Evolutionary conservation across 257 asterid species (phyloP), one percentile per base, ranked within the genome.

Genomic region (Henckelia pumila): DNA sequence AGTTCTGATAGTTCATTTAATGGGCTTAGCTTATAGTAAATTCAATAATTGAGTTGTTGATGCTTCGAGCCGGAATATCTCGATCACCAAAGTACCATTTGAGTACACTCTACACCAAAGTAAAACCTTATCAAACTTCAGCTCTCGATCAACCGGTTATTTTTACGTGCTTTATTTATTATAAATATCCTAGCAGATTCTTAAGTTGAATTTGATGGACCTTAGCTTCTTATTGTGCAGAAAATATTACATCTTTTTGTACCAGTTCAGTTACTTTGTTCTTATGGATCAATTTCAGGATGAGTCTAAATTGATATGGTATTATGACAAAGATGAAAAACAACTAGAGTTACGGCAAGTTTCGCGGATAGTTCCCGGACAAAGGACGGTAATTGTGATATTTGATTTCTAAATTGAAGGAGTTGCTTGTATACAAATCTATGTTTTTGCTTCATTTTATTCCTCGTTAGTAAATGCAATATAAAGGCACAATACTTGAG

Each of bases 341-440:
- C 92, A 81, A 63, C 94, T 93, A 47, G 92, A 90, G 63, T 78
- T 93, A 61, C 78, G 78, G 47, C 89, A 73, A 22, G 90, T 93
- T 76, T 79, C 95, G 67, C 77, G 77, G 79, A 93, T 93, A 66
- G 81, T 93, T 72, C 99, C 99, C 28, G 99, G 99, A 66, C 97
- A 90, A 79, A 80, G 99, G 75, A 90, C 99, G 72, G 99, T 93
- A 77, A 93, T 97, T 84, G 68, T 73, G 75, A 69, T 61, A 33
- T 9, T 3, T 61, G 72, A 68, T 55, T 72, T 63, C 61, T 71
- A 35, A 22, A 37, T 59, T 66, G 63, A 13, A 13, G 23, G 58
- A 59, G 56, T 64, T 55, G 56, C 60, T 66, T 56, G 16, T 29
- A 49, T 61, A 35, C 20, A 35, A 66, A 33, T 17, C 6, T 32